phyloP scores from a whole-genome alignment of 2,329 filamentous ascomycete species.

The Pseudogymnoascus sp. region DNA sequence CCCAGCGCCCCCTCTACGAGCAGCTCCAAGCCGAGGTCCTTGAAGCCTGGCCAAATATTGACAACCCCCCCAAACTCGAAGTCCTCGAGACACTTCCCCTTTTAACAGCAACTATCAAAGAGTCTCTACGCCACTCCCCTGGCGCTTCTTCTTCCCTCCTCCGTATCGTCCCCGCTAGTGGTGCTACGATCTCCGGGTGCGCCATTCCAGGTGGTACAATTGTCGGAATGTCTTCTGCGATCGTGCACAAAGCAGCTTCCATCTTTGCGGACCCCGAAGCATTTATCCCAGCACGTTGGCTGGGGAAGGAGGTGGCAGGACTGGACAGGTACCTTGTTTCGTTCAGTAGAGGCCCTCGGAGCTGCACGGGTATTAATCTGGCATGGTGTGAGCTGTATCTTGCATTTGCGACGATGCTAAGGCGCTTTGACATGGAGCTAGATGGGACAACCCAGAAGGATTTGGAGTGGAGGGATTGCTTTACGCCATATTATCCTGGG shows the following conservation, averaged over 20 bases:
- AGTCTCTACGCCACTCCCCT: neutral
- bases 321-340: constrained; percentile 31
- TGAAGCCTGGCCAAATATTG: constrained; percentile 28
- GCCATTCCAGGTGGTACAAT: constrained; percentile 16
- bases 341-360: constrained; percentile 34
- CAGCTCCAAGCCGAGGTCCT: constrained; percentile 32
- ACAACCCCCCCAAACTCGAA: constrained; percentile 26
- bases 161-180: constrained; percentile 20
- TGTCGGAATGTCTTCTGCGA: constrained; percentile 23
- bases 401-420: constrained; percentile 24
- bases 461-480: constrained; percentile 23
- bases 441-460: constrained; percentile 21
- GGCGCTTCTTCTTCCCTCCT: neutral
- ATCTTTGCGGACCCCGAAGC: constrained; percentile 31
- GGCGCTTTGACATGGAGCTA: constrained; percentile 22
- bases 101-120: neutral
- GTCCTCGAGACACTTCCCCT: constrained; percentile 29
- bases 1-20: constrained; percentile 25
- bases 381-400: constrained; percentile 28
- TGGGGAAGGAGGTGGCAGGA: constrained; percentile 23
- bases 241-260: constrained; percentile 14
- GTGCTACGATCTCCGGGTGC: constrained; percentile 18
- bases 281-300: constrained; percentile 36
- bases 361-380: constrained; percentile 30
- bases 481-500: constrained; percentile 16